Evolutionary conservation across 495 filamentous ascomycete species (phyloP).

Genomic region (Tuber borchii): DNA sequence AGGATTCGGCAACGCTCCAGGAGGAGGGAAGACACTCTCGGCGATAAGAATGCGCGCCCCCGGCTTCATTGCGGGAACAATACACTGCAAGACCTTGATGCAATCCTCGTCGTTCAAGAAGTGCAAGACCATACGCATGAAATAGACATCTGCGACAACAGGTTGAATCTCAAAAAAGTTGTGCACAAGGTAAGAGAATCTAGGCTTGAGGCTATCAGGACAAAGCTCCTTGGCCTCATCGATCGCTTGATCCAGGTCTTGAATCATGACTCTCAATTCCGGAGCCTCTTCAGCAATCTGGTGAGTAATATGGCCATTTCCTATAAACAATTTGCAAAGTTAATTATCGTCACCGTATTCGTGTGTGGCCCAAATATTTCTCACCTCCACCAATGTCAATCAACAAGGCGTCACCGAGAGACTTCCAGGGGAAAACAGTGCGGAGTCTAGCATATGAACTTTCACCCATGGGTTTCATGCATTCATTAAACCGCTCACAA

Average conservation of each 20-base stretch:
- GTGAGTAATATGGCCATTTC: constrained; percentile 20
- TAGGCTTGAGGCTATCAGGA: constrained; percentile 39
- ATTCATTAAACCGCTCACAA: constrained; percentile 17
- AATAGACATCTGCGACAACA: constrained; percentile 51
- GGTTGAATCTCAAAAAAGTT: constrained; percentile 51
- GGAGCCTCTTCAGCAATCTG: constrained; percentile 23
- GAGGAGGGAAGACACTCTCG: constrained; percentile 46
- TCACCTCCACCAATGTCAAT: constrained; percentile 22
- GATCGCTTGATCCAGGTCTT: constrained; percentile 42
- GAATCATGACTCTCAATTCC: constrained; percentile 40
- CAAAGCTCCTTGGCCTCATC: constrained; percentile 37
- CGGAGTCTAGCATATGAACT: constrained; percentile 13
- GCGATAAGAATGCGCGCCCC: constrained; percentile 47
- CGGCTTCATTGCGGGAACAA: constrained; percentile 46
- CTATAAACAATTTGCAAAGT: background rate
- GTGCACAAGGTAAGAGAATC: constrained; percentile 48
- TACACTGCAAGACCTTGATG: constrained; percentile 45
- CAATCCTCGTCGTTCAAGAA: constrained; percentile 49
- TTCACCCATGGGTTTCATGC: constrained; percentile 11
- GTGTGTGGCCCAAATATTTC: background rate
- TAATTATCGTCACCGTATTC: background rate
- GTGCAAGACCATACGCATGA: constrained; percentile 53
- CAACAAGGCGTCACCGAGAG: constrained; percentile 18
- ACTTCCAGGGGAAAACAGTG: constrained; percentile 18
- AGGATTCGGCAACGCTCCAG: constrained; percentile 25